Evolutionary conservation across 2,329 filamentous ascomycete genomes (phyloP), one percentile per base, ranked within the genome.

Genomic region (Penicillium concentricum): DNA sequence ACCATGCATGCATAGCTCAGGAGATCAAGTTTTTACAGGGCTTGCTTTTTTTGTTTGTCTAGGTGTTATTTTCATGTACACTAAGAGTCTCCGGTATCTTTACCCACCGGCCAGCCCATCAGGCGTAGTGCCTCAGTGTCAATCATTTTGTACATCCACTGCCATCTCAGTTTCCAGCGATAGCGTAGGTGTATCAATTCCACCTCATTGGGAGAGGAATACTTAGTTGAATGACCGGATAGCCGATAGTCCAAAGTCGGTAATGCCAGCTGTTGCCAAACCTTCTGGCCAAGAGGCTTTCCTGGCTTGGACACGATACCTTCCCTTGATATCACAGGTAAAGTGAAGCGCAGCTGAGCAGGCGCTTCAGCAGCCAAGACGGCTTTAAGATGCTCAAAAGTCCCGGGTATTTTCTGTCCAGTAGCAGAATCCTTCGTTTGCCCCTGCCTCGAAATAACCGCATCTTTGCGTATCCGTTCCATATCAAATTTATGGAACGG

Each of bases 81-180:
- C 64, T 71, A 69, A 47, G 51, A 53, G 43, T 51, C 52, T 56
- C 61, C 52, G 54, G 42, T 60, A 62, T 61, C 42, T 65, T 62
- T 35, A 55, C 22, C 65, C 52, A 58, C 51, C 44, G 68, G 62
- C 59, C 64, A 68, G 47, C 65, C 64, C 72, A 74, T 74, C 39
- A 70, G 61, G 56, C 61, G 61, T 51, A 75, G 50, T 26, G 61
- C 55, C 47, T 72, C 66, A 22, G 58, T 62, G 56, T 77, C 73
- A 58, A 77, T 60, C 60, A 65, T 70, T 66, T 76, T 77, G 64
- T 72, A 77, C 62, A 64, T 70, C 68, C 75, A 75, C 54, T 75
- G 67, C 67, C 72, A 77, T n/a, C 61, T 61, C 7, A 77, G 42
- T n/a, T 35, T 64, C 65, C 67, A 70, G 32, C 20, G 52, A 22